Evolutionary conservation across 768 basidiomycete genomes (phyloP), one percentile per base, ranked within the genome.

Genomic region (Mrakia gelida): DNA sequence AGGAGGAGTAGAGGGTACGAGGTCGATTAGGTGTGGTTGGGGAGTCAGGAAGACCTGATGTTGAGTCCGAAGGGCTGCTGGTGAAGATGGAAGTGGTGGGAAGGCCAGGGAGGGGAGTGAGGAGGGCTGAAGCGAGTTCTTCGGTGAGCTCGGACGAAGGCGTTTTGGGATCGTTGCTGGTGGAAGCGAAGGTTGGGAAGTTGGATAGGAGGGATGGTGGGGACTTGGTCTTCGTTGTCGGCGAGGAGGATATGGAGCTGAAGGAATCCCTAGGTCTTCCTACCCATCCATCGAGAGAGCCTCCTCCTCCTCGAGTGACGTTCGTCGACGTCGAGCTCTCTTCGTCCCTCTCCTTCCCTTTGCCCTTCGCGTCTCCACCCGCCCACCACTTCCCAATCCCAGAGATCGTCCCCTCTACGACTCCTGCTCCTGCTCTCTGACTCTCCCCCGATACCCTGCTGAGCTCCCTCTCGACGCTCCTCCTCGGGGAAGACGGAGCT

Each of bases 331-430:
- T 59, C 59, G 59, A 59, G 38, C 41, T 70, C 41, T 43, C 67
- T 23, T n/a, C n/a, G n/a, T 43, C 67, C 67, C 10, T 38, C 67
- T 45, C 67, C 67, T 70, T 70, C 67, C 67, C 67, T 43, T 70
- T 70, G 9, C 67, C 67, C 67, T 70, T 70, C 23, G 38, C 41
- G 21, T 70, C 67, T 43, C 67, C 67, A 13, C 67, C 67, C 11
- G 67, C 67, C 67, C 67, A 70, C 67, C 67, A 70, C 26, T 70
- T 70, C 6, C 67, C 67, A 7, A 70, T 26, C 15, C 34, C 67
- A 45, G 67, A 34, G 13, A 70, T 26, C 34, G 67, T 38, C 21
- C 67, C 67, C 3, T 41, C 67, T 41, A 41, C 34, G 0, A 41
- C 34, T 43, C 38, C 65, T 28, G 61, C 16, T 15, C 9, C 43